phyloP scores from a whole-genome alignment of 179 eudicot genomes.

The Silene coronaria region DNA sequence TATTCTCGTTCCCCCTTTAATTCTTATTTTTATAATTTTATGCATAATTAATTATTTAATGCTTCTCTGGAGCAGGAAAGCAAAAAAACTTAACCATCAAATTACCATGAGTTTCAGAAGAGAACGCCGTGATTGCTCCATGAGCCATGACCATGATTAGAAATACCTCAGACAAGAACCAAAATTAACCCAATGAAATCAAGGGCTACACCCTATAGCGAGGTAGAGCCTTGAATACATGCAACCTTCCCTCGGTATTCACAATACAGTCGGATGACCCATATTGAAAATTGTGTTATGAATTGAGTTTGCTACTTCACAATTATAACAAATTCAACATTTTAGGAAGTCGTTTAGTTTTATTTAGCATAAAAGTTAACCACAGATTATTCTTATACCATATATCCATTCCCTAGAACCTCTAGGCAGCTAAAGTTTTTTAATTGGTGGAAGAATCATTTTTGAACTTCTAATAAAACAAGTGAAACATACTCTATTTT shows the following conservation, averaged over 20 bases:
- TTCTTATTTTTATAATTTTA: not conserved
- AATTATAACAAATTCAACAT: too few relatives aligned
- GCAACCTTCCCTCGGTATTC: too few relatives aligned
- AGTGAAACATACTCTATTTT: slow-evolving; percentile 58
- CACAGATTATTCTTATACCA: not conserved
- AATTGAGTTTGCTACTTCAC: too few relatives aligned
- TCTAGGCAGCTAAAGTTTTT: not conserved
- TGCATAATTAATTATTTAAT: not conserved
- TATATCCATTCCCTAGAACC: not conserved
- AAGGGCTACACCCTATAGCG: too few relatives aligned
- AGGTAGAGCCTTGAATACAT: too few relatives aligned
- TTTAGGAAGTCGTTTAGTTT: too few relatives aligned
- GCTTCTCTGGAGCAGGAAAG: not conserved
- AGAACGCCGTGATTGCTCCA: not conserved
- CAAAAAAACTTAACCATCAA: not conserved
- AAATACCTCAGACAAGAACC: not conserved
- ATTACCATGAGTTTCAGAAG: not conserved
- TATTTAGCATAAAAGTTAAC: not conserved
- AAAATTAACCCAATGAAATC: not conserved
- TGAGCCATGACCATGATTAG: not conserved
- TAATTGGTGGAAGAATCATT: not conserved
- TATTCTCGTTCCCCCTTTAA: not conserved
- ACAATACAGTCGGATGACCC: too few relatives aligned
- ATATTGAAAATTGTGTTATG: too few relatives aligned
- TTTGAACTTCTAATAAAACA: not conserved